These are phyloP conservation scores for Talaromyces sp. DNA, from an alignment of 2,329 filamentous ascomycete genomes.

Conservation along the genomic window DNA sequence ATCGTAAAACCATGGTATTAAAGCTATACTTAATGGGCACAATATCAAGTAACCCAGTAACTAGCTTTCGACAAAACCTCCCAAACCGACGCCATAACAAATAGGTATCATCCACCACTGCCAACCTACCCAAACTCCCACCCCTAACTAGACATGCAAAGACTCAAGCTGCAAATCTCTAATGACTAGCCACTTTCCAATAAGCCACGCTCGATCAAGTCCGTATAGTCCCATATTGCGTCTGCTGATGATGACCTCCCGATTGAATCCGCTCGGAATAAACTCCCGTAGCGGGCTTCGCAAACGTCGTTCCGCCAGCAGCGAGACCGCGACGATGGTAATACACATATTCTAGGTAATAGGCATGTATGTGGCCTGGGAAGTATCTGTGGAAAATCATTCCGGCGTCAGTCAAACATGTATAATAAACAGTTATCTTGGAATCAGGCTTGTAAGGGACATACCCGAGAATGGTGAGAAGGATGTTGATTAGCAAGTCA, in stretches of 20 bases:
- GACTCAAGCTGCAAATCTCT: not conserved
- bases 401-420: not conserved
- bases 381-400: constrained; percentile 54
- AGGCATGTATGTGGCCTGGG: constrained; percentile 73
- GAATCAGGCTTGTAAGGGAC: constrained; percentile 19
- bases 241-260: constrained; percentile 33
- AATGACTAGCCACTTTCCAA: no score
- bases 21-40: not conserved
- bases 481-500: constrained; percentile 63
- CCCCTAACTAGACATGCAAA: no score
- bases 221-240: constrained; percentile 12
- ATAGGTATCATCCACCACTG: not conserved
- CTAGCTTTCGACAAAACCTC: not conserved
- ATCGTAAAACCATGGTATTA: not conserved
- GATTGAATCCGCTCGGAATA: constrained; percentile 38
- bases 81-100: not conserved
- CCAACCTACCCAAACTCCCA: no score
- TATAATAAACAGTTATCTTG: not conserved
- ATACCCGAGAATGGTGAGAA: constrained; percentile 60
- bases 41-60: not conserved
- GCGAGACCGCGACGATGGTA: constrained; percentile 55
- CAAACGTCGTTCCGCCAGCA: constrained; percentile 19
- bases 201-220: not conserved
- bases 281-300: constrained; percentile 31
- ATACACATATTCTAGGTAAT: constrained; percentile 79